phyloP scores from a whole-genome alignment of 371 early-diverging fungal genomes.

The Syncephalastrum racemosum region DNA sequence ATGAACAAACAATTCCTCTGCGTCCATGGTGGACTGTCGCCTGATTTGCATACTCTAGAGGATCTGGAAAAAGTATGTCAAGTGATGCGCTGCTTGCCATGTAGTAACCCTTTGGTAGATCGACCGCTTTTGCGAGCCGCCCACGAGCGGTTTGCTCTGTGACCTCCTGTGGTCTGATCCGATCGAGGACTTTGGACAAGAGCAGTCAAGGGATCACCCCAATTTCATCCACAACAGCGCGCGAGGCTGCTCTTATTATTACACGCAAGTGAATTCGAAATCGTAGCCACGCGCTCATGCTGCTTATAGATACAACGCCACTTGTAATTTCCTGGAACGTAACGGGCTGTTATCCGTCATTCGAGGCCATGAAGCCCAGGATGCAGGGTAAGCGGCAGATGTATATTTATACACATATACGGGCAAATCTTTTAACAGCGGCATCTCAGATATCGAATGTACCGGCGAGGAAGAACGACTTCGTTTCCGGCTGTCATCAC shows the following conservation, averaged over 20 bases:
- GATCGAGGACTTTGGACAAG: slow-evolving; percentile 89
- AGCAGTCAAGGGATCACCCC: slow-evolving; percentile 59
- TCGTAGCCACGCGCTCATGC: neutral
- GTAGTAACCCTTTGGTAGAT: slow-evolving; percentile 45
- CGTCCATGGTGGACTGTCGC: slow-evolving; percentile 99
- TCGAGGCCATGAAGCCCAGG: slow-evolving; percentile 98
- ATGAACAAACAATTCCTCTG: slow-evolving; percentile 98
- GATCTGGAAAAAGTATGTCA: slow-evolving; percentile 71
- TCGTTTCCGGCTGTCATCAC: slow-evolving; percentile 97
- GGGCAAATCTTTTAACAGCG: neutral
- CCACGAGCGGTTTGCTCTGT: slow-evolving; percentile 95
- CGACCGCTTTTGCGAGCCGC: slow-evolving; percentile 94
- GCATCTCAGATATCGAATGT: slow-evolving; percentile 75
- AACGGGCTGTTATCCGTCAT: slow-evolving; percentile 94
- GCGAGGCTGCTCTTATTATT: slow-evolving; percentile 96
- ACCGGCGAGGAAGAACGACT: slow-evolving; percentile 88
- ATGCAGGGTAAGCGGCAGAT: slow-evolving; percentile 65
- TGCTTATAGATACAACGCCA: slow-evolving; percentile 75
- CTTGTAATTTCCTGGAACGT: slow-evolving; percentile 88
- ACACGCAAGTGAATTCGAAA: slow-evolving; percentile 49
- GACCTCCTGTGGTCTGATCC: slow-evolving; percentile 99
- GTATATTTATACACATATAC: slow-evolving; percentile 9
- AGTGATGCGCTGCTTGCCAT: neutral
- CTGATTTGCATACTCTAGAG: slow-evolving; percentile 85
- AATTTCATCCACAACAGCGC: slow-evolving; percentile 89